These are phyloP conservation scores for Pisolithus sp. DNA, from an alignment of 768 basidiomycete species.

Conservation along the genomic window DNA sequence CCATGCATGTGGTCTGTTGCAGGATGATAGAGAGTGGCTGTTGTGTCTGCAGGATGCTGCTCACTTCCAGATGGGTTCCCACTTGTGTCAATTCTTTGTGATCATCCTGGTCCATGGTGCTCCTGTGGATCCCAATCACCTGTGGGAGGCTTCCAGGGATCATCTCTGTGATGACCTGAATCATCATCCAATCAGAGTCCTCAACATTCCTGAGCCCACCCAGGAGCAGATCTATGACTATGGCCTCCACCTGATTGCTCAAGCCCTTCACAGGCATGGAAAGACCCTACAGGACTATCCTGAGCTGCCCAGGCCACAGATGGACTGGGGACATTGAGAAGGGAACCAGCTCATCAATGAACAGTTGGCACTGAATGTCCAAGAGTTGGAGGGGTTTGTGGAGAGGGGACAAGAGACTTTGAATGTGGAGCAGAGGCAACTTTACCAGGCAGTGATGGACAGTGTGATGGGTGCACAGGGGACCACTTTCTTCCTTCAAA, in stretches of 20 bases:
- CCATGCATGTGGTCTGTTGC: conserved; percentile 33
- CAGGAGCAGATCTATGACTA: conserved; percentile 32
- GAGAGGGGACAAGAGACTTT: conserved; percentile 29
- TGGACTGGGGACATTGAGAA: too few species aligned
- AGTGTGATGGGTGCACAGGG: too few species aligned
- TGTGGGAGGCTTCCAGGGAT: too few species aligned
- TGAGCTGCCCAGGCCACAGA: too few species aligned
- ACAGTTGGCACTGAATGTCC: too few species aligned
- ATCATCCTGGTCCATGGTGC: too few species aligned
- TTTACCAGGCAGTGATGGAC: conserved; percentile 33
- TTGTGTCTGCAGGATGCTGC: conserved; percentile 37
- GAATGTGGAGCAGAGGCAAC: conserved; percentile 31
- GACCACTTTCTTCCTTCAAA: too few species aligned
- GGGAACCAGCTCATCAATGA: too few species aligned
- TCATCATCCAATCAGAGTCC: conserved; percentile 9
- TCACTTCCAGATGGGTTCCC: conserved; percentile 36
- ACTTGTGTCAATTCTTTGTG: too few species aligned
- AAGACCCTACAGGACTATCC: too few species aligned
- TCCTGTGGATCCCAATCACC: too few species aligned
- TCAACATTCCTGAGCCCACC: conserved; percentile 14
- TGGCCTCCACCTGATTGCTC: conserved; percentile 36
- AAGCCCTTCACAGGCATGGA: conserved; percentile 10
- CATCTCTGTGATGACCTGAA: conserved; percentile 35
- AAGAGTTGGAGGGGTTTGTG: conserved; percentile 3
- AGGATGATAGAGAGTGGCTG: conserved; percentile 44